Evolutionary conservation across 2,329 filamentous ascomycete genomes (phyloP), one percentile per base, ranked within the genome.

Genomic region (Cryphonectria nitschkei): DNA sequence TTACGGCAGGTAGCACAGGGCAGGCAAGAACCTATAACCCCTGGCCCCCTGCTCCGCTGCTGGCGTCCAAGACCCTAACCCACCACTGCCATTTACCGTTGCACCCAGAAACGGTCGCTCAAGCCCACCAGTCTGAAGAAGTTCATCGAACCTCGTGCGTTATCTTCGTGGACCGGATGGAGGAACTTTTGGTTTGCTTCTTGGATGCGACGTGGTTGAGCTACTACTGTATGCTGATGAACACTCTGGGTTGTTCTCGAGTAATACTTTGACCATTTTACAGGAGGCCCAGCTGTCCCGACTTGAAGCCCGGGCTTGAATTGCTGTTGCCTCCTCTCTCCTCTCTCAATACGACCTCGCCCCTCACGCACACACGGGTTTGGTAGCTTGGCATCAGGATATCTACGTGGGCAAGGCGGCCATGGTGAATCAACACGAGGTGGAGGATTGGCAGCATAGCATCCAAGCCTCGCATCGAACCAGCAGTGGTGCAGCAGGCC

Each of bases 401-500:
- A n/a, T 34, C 1, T n/a, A 19, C 6, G 58, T 19, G 32, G 26
- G 19, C 29, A 34, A 16, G 7, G 37, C 16, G 16, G 50, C 29
- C 64, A 67, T 60, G 54, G 65, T 26, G 34, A 60, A 37, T 9
- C 65, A n/a, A 67, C 37, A 46, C n/a, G 22, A 32, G 34, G 52
- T 43, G 52, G 29, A 62, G 7, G 14, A 29, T 13, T 39, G 34
- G 58, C 34, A 32, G 43, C 56, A 41, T 56, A 37, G 60, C 26
- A 50, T 56, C 34, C 64, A 37, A 43, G 61, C 46, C 46, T 50
- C 41, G 52, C 64, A 46, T 60, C 68, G 60, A 72, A 63, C 63
- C 68, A 72, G 65, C 65, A 68, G 61, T 26, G n/a, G 43, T 65
- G 29, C 52, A 69, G 29, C 52, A 69, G 29, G 65, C 54, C 65